Percentiles rank a stretch among this genome's conserved stretches.
These are phyloP conservation scores for Exobasidium cylindrosporum DNA, from an alignment of 1,284 basidiomycete species.

Conservation along the genomic window DNA sequence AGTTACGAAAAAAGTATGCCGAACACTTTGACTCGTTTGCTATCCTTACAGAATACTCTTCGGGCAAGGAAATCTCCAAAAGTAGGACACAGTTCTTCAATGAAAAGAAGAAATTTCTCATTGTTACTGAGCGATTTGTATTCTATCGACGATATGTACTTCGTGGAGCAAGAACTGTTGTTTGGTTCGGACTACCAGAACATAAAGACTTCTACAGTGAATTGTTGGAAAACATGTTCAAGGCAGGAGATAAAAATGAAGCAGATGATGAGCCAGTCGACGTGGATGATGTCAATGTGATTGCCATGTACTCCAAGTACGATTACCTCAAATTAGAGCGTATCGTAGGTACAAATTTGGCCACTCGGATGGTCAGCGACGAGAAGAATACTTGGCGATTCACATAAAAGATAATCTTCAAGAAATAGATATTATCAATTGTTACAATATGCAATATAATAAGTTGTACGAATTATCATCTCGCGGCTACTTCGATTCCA, in stretches of 20 bases:
- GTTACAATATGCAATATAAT: not conserved
- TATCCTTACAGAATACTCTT: constrained; percentile 70
- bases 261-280: constrained; percentile 59
- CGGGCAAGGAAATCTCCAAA: constrained; percentile 85
- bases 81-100: constrained; percentile 89
- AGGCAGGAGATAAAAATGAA: constrained; percentile 47
- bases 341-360: constrained; percentile 61
- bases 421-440: not conserved
- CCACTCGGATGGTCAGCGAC: constrained; percentile 36
- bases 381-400: constrained; percentile 42
- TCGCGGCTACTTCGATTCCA: constrained; percentile 2
- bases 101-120: constrained; percentile 78
- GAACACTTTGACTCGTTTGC: constrained; percentile 2
- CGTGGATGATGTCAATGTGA: constrained; percentile 66
- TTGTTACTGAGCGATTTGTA: constrained; percentile 94
- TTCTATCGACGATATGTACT: constrained; percentile 77
- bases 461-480: not conserved
- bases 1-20: constrained; percentile 63
- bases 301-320: constrained; percentile 76
- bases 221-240: constrained; percentile 78
- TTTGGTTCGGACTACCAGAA: constrained; percentile 88
- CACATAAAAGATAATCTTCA: constrained; percentile 18
- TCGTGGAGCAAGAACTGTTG: constrained; percentile 80
- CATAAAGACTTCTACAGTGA: constrained; percentile 90
- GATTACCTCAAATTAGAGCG: constrained; percentile 83